A percentile compares a stretch with the other conserved stretches of the same genome.
These are phyloP conservation scores for Copromyces sp. DNA, from an alignment of 495 filamentous ascomycete genomes.

Conservation along the genomic window DNA sequence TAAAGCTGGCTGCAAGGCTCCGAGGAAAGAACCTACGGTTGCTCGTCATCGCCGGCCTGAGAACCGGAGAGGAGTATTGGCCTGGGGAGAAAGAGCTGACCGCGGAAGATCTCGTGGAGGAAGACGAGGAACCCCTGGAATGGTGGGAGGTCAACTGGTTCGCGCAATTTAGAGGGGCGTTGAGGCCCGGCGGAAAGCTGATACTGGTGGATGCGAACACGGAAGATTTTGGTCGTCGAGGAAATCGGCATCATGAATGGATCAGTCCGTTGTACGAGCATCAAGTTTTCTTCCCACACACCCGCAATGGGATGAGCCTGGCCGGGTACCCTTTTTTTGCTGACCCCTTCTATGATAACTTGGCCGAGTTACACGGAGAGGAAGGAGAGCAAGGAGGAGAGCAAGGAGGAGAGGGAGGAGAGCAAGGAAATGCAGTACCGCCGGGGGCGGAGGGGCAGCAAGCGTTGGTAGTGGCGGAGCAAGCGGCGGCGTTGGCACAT, in stretches of 20 bases:
- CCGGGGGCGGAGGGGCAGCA: too few relatives aligned
- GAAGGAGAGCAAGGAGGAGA: too few relatives aligned
- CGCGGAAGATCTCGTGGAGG: slow-evolving; percentile 2
- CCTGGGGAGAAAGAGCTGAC: background rate
- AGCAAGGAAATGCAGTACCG: too few relatives aligned
- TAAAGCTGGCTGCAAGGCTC: background rate
- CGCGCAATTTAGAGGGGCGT: slow-evolving; percentile 3
- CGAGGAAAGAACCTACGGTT: background rate
- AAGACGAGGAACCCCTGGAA: background rate
- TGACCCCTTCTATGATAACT: too few relatives aligned
- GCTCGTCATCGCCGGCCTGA: slow-evolving; percentile 14
- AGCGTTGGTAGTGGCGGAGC: too few relatives aligned
- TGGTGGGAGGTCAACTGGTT: slow-evolving; percentile 3
- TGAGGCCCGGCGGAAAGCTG: slow-evolving; percentile 14
- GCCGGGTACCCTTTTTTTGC: too few relatives aligned
- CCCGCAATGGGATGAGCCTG: too few relatives aligned
- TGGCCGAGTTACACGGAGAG: too few relatives aligned
- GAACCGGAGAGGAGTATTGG: background rate
- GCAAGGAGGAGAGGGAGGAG: too few relatives aligned
- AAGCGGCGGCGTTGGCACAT: too few relatives aligned
- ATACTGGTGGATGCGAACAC: slow-evolving; percentile 8
- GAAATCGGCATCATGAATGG: background rate
- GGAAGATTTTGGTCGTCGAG: background rate
- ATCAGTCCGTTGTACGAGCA: background rate
- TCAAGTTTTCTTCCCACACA: background rate